phyloP scores from a whole-genome alignment of 225 moss, liverwort and hornwort species.

The Takakia lepidozioides region DNA sequence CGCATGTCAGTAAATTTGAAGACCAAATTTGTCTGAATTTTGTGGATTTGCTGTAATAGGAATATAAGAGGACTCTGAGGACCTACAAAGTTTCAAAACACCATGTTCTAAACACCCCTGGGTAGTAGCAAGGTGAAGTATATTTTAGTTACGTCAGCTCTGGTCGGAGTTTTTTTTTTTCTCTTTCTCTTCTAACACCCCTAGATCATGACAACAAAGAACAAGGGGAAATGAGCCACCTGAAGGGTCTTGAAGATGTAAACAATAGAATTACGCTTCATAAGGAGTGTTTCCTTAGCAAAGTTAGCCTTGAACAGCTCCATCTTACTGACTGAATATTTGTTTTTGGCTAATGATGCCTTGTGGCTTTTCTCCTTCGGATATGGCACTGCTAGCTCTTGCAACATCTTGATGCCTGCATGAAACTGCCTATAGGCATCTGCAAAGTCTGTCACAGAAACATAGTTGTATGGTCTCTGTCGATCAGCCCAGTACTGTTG shows the following conservation, averaged over 20 bases:
- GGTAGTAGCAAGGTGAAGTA: too few relatives aligned
- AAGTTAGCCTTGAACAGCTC: slow-evolving; percentile 68
- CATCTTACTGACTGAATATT: slow-evolving; percentile 18
- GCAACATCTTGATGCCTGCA: slow-evolving; percentile 26
- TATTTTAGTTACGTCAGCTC: too few relatives aligned
- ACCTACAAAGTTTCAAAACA: too few relatives aligned
- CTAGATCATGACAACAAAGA: too few relatives aligned
- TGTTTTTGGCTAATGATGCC: slow-evolving; percentile 35
- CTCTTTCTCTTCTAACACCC: too few relatives aligned
- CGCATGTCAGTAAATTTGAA: too few relatives aligned
- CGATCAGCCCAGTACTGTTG: slow-evolving; percentile 72
- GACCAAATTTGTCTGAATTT: too few relatives aligned
- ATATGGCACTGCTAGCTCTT: slow-evolving; percentile 38
- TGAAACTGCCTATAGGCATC: slow-evolving; percentile 30
- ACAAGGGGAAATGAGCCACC: too few relatives aligned
- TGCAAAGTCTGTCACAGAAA: slow-evolving; percentile 49
- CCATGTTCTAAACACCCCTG: too few relatives aligned
- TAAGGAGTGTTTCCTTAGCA: slow-evolving; percentile 52
- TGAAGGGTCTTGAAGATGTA: slow-evolving; percentile 29
- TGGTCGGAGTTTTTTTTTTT: too few relatives aligned
- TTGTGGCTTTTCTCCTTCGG: slow-evolving; percentile 44
- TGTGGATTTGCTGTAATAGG: too few relatives aligned
- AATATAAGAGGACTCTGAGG: too few relatives aligned
- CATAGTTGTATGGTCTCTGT: slow-evolving; percentile 44
- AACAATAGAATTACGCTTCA: slow-evolving; percentile 38